Evolutionary conservation across 148 eudicot species (phyloP).

Genomic region (Vaccinium vitisidaea): DNA sequence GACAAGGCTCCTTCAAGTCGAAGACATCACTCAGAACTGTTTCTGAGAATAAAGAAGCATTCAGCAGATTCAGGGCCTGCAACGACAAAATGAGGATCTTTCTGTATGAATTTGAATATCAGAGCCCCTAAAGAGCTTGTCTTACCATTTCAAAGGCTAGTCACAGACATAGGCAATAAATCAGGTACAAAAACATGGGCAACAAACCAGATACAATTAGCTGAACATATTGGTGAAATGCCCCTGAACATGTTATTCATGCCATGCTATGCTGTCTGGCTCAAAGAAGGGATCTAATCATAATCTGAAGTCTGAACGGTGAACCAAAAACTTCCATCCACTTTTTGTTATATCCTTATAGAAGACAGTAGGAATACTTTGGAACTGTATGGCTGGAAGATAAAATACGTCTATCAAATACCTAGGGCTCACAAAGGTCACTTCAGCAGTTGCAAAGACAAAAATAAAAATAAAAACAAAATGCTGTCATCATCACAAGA

Average conservation of each 20-base stretch:
- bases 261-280: background rate
- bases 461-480: no score
- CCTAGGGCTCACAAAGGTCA: background rate
- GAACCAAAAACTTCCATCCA: no score
- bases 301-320: no score
- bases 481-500: background rate
- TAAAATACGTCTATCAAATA: background rate
- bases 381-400: background rate
- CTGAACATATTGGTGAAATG: background rate
- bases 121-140: background rate
- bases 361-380: background rate
- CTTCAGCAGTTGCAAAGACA: background rate
- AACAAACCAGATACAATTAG: background rate
- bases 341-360: no score
- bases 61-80: slow-evolving; percentile 12
- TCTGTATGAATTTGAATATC: background rate
- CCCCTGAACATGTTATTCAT: background rate
- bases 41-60: slow-evolving; percentile 2
- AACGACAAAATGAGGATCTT: background rate
- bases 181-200: no score
- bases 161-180: background rate
- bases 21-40: slow-evolving; percentile 11
- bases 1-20: background rate
- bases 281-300: no score
- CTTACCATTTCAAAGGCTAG: background rate